Evolutionary conservation across 257 asterid genomes (phyloP), one percentile per base, ranked within the genome.

Genomic region (Nicotiana benthamiana): DNA sequence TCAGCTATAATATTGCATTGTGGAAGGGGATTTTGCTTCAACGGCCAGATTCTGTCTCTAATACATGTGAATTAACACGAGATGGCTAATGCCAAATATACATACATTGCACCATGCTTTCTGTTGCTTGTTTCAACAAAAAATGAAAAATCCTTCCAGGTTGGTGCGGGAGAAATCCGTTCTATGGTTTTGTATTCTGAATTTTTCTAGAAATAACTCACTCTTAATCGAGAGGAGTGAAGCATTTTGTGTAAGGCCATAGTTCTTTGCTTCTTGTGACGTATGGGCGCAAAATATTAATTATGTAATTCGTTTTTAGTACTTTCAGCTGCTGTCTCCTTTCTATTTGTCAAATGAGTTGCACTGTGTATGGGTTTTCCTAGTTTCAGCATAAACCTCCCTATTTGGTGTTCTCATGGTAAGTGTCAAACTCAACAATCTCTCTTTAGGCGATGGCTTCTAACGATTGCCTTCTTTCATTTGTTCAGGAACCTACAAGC

Each of bases 401-500:
- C 34, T 64, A 34, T 63, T 63, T 67, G 28, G 12, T 22, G 20
- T 57, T 24, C 52, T 80, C 67, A 83, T 70, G 54, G 65, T 46
- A 63, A 63, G 68, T 70, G 70, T 79, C 86, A 57, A 87, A 84
- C 82, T 76, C 64, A 76, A 85, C 81, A 70, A 28, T 79, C 59
- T 43, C 79, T 82, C 75, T 86, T 82, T 74, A 77, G 86, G 83
- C 81, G 51, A 83, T 85, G 87, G 75, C 81, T 11, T 82, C 76
- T 90, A 89, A 91, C 85, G 84, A 80, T 80, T 83, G 80, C 83
- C 85, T 77, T 34, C 52, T 84, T 79, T 80, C 36, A 80, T 80
- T 61, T 75, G 76, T 60, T 80, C 88, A 95, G 98, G 97, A 87
- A 51, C 84, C 89, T 30, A 76, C 82, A 62, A 90, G 82, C 89